phyloP scores from a whole-genome alignment of 2,329 filamentous ascomycete species.

The Coniochaeta hoffmannii region DNA sequence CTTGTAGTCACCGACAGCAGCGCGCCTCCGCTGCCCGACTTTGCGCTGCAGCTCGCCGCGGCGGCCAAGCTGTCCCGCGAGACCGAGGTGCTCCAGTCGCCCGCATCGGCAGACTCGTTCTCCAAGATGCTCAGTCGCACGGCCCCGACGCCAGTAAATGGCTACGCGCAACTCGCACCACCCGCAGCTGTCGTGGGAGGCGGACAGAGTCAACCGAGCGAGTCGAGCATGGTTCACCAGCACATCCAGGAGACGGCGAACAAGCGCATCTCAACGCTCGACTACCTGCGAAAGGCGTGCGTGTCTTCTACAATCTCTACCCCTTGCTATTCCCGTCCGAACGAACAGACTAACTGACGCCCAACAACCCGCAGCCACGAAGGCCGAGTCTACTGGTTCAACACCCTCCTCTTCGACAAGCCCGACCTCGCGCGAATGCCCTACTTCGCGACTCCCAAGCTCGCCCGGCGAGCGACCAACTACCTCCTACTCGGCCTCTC shows the following conservation, averaged over 20 bases:
- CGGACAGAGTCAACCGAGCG: constrained; percentile 30
- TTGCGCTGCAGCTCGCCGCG: constrained; percentile 32
- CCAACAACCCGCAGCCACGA: constrained; percentile 60
- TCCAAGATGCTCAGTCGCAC: constrained; percentile 37
- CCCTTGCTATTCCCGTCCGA: not conserved
- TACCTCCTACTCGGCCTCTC: constrained; percentile 90
- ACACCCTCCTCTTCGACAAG: constrained; percentile 87
- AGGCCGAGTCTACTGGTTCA: constrained; percentile 95
- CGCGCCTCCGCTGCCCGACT: constrained; percentile 42
- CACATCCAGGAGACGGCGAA: constrained; percentile 78
- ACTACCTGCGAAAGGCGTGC: constrained; percentile 88
- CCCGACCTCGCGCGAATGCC: constrained; percentile 73
- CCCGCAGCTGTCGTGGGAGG: constrained; percentile 16
- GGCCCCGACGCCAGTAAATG: constrained; percentile 24
- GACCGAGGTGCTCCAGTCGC: constrained; percentile 18
- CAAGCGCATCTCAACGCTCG: constrained; percentile 89
- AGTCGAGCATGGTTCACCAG: constrained; percentile 43
- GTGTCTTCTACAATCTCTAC: constrained; percentile 26
- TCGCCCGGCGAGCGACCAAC: constrained; percentile 85
- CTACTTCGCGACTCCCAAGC: constrained; percentile 76
- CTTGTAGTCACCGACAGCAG: constrained; percentile 2
- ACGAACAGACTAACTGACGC: constrained; percentile 5
- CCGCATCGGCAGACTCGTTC: constrained; percentile 28
- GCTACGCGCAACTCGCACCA: constrained; percentile 20
- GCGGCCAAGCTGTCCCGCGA: constrained; percentile 15